Conservation (phyloP, 768 basidiomycete genomes). For the Leccinum disarticulatum region DNA sequence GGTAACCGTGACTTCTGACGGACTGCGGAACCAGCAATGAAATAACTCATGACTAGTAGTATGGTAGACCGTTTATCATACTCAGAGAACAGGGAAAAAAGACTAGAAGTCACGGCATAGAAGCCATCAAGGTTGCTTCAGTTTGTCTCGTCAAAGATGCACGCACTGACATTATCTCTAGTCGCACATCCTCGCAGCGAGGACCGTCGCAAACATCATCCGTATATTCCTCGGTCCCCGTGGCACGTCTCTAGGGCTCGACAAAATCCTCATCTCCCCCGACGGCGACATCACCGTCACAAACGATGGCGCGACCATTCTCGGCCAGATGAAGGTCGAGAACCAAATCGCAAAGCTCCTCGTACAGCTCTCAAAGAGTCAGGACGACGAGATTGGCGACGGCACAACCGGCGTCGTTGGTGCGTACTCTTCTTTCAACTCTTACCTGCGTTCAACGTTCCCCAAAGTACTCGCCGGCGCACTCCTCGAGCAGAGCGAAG, state of each 20-base stretch:
- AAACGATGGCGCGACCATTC: conserved; percentile 97
- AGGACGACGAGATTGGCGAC: conserved; percentile 99
- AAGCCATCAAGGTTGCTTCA: conserved; percentile 84
- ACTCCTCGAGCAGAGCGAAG: conserved; percentile 89
- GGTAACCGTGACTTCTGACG: too few species aligned
- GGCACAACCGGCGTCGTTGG: conserved; percentile 99
- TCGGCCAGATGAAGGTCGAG: conserved; percentile 98
- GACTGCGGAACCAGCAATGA: too few species aligned
- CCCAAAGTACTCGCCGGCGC: conserved; percentile 92
- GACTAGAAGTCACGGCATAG: conserved; percentile 87
- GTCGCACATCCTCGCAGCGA: conserved; percentile 95
- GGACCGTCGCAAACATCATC: conserved; percentile 91
- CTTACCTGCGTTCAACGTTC: conserved; percentile 3
- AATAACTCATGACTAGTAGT: conserved; percentile 44
- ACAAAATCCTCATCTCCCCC: conserved; percentile 92
- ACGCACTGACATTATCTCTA: conserved; percentile 30
- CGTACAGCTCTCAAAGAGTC: conserved; percentile 94
- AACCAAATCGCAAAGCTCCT: conserved; percentile 98
- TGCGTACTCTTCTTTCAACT: conserved; percentile 43
- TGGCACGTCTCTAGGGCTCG: conserved; percentile 78
- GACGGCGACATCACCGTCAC: conserved; percentile 99
- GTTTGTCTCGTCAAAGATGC: background rate
- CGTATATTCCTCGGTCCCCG: conserved; percentile 93
- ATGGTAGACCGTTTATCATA: conserved; percentile 97
- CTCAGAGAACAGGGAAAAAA: conserved; percentile 91